phyloP scores from a whole-genome alignment of 2,329 filamentous ascomycete genomes.

The Furcasterigmium furcatum region DNA sequence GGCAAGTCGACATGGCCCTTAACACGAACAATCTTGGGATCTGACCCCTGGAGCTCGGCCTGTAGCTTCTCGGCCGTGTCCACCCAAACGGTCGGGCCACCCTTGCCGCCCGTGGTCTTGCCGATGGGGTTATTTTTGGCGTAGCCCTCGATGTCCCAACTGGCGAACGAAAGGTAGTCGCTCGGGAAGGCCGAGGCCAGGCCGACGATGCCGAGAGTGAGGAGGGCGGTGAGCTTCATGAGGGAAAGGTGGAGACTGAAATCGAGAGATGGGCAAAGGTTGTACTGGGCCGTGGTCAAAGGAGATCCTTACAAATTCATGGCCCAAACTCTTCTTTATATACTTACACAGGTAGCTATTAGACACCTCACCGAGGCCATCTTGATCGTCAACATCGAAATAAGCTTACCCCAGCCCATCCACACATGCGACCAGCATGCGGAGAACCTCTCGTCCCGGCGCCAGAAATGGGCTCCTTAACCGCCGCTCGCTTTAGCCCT shows the following conservation, averaged over 20 bases:
- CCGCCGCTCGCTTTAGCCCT: not conserved
- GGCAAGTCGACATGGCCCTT: slow-evolving; percentile 36
- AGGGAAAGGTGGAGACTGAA: not conserved
- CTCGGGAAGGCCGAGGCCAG: slow-evolving; percentile 4
- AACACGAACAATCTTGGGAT: slow-evolving; percentile 38
- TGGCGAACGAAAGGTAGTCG: slow-evolving; percentile 18
- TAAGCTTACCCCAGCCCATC: not conserved
- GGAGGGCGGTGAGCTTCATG: slow-evolving; percentile 8
- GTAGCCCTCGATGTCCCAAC: slow-evolving; percentile 17
- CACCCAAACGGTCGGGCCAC: slow-evolving; percentile 44
- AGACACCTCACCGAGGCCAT: no score
- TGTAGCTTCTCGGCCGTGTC: slow-evolving; percentile 37
- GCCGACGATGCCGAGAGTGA: slow-evolving; percentile 4
- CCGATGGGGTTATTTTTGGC: slow-evolving; percentile 31
- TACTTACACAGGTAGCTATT: no score
- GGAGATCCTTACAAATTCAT: no score
- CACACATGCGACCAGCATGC: no score
- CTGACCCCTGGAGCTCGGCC: slow-evolving; percentile 37
- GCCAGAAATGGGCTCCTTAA: not conserved
- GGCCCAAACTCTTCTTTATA: no score
- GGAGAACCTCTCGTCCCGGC: not conserved
- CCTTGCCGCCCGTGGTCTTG: slow-evolving; percentile 32
- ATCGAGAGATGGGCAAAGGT: not conserved
- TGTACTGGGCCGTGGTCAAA: no score
- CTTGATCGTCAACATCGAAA: no score